A percentile compares a stretch with the other conserved stretches of the same genome.
Conservation (phyloP, 1,284 basidiomycete species). For the Leccinum fallax region DNA sequence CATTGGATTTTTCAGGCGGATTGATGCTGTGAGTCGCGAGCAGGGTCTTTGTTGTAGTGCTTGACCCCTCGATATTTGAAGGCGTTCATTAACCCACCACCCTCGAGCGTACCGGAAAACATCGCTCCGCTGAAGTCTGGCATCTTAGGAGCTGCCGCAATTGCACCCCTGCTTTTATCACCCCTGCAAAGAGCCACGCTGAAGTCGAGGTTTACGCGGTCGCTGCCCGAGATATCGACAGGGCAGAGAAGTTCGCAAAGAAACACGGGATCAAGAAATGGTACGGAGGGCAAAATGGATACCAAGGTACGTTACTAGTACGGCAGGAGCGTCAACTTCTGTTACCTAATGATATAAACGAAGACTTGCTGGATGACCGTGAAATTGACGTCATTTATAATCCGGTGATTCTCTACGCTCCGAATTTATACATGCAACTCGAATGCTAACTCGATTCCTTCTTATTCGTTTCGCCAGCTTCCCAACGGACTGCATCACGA, state of each 20-base stretch:
- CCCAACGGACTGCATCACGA: constrained; percentile 75
- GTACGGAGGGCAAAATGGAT: constrained; percentile 31
- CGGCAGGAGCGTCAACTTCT: too few species aligned
- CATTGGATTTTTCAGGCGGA: constrained; percentile 25
- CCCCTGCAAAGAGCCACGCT: constrained; percentile 56
- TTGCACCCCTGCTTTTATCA: constrained; percentile 61
- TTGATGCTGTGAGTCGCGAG: constrained; percentile 26
- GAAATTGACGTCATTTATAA: constrained; percentile 67
- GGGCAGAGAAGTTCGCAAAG: constrained; percentile 56
- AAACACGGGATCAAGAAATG: constrained; percentile 57
- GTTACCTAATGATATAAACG: too few species aligned
- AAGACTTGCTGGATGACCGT: too few species aligned
- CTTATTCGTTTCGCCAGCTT: constrained; percentile 39
- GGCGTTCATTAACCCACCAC: constrained; percentile 28
- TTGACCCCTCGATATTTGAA: constrained; percentile 8
- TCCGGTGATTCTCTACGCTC: constrained; percentile 41
- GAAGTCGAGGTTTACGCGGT: constrained; percentile 62
- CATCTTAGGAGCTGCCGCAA: constrained; percentile 65
- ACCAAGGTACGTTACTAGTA: too few species aligned
- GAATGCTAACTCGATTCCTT: constrained; percentile 1
- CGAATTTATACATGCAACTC: neutral
- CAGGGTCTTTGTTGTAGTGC: neutral
- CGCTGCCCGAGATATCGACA: constrained; percentile 58
- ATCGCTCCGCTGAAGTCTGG: constrained; percentile 51
- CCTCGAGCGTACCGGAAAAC: neutral